These are phyloP conservation scores for Morella rubra DNA, from an alignment of 306 rosid genomes.

Conservation along the genomic window DNA sequence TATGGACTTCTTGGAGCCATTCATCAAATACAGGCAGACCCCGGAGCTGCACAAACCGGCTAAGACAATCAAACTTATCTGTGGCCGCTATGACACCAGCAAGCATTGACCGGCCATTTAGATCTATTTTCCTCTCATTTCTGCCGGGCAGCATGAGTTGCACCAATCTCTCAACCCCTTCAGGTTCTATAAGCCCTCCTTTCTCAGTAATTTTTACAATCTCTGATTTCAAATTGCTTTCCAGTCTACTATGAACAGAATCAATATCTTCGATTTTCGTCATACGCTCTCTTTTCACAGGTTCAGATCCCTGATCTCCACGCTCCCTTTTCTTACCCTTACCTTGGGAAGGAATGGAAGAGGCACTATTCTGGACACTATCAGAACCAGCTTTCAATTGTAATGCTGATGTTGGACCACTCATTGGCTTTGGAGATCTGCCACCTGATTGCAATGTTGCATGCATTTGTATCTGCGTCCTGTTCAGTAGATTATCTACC, in stretches of 20 bases:
- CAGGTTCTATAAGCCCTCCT: constrained; percentile 69
- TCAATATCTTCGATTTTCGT: constrained; percentile 65
- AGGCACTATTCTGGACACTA: constrained; percentile 59
- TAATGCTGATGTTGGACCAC: constrained; percentile 67
- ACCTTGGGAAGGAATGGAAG: constrained; percentile 58
- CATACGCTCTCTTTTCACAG: constrained; percentile 58
- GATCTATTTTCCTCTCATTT: constrained; percentile 65
- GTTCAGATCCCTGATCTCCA: constrained; percentile 64
- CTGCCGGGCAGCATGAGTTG: constrained; percentile 72
- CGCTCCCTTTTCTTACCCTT: constrained; percentile 83
- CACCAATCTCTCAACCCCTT: constrained; percentile 74
- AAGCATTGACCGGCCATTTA: constrained; percentile 70
- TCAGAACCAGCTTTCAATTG: constrained; percentile 79
- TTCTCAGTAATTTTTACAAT: constrained; percentile 71
- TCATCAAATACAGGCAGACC: constrained; percentile 85
- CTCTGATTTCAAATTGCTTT: constrained; percentile 60
- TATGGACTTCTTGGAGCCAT: constrained; percentile 89
- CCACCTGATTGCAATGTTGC: constrained; percentile 73
- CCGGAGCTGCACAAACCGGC: constrained; percentile 63
- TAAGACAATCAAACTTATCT: constrained; percentile 66
- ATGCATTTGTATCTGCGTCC: constrained; percentile 72
- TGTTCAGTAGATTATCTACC: constrained; percentile 67
- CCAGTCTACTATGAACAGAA: constrained; percentile 50
- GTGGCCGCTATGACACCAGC: constrained; percentile 77
- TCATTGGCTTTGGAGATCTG: constrained; percentile 81